A percentile compares a stretch with the other conserved stretches of the same genome.
Conservation (phyloP, 2,329 filamentous ascomycete species). For the Aspergillus tubingensis region DNA sequence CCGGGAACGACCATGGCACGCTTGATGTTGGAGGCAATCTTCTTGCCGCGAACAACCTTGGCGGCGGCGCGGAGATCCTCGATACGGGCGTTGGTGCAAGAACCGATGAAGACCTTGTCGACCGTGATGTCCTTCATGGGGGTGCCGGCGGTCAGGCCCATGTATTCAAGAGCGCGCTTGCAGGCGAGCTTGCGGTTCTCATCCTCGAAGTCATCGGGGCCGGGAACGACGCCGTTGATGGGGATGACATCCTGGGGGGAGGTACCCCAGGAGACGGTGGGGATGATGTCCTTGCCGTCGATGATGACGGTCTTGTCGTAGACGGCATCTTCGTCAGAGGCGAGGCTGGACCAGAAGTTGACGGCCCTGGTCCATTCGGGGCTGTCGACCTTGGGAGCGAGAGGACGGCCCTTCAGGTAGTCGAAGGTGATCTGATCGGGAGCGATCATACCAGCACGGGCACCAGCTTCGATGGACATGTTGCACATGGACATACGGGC, state of each 20-base stretch:
- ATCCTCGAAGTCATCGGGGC: constrained; percentile 81
- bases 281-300: constrained; percentile 87
- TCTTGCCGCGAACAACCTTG: constrained; percentile 80
- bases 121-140: constrained; percentile 87
- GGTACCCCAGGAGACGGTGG: constrained; percentile 95
- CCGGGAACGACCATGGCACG: constrained; percentile 95
- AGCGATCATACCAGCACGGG: constrained; percentile 93
- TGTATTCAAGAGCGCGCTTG: constrained; percentile 86
- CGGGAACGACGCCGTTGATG: constrained; percentile 86
- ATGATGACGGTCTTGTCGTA: constrained; percentile 90
- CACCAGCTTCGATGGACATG: constrained; percentile 97
- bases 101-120: constrained; percentile 98
- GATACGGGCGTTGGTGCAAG: constrained; percentile 95
- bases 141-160: constrained; percentile 85
- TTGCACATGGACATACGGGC: constrained; percentile 99
- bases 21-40: constrained; percentile 85
- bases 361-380: constrained; percentile 87
- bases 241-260: constrained; percentile 95
- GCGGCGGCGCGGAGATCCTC: constrained; percentile 91
- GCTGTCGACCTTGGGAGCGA: constrained; percentile 82
- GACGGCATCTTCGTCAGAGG: constrained; percentile 82
- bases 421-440: constrained; percentile 93
- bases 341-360: constrained; percentile 83
- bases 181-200: constrained; percentile 79
- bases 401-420: constrained; percentile 86